Conservation (phyloP, 345 rosid genomes). For the Salix caprea region DNA sequence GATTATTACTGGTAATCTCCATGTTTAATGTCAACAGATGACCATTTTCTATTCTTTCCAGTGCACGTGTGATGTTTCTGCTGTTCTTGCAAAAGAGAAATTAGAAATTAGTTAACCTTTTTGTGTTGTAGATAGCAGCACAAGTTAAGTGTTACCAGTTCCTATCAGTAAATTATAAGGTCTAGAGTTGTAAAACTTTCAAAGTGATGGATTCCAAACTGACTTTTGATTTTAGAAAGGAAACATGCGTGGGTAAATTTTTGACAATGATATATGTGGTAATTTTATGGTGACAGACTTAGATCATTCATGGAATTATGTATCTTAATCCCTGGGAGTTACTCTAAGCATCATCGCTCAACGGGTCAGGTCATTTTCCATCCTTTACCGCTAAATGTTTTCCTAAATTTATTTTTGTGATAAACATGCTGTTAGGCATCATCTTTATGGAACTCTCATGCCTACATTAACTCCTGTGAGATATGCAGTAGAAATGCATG, state of each 20-base stretch:
- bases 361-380: slow-evolving; percentile 31
- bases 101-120: neutral
- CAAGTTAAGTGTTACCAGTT: too few species aligned
- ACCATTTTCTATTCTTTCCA: neutral
- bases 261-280: slow-evolving; percentile 4
- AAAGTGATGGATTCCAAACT: neutral
- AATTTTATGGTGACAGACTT: slow-evolving; percentile 47
- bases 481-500: neutral
- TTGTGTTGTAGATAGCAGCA: neutral
- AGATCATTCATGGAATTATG: slow-evolving; percentile 89
- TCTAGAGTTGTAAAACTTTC: neutral
- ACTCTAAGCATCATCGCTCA: slow-evolving; percentile 47
- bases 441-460: neutral
- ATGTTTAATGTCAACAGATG: neutral
- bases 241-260: neutral
- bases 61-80: neutral
- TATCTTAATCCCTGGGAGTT: slow-evolving; percentile 71
- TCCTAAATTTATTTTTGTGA: neutral
- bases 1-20: neutral
- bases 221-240: neutral
- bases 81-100: neutral
- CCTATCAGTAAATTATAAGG: neutral
- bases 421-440: neutral
- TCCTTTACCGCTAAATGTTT: slow-evolving; percentile 7
- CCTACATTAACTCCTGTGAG: neutral